Evolutionary conservation across 139 green algal genomes (phyloP), one percentile per base, ranked within the genome.

Genomic region (Coccomyxa sp.): DNA sequence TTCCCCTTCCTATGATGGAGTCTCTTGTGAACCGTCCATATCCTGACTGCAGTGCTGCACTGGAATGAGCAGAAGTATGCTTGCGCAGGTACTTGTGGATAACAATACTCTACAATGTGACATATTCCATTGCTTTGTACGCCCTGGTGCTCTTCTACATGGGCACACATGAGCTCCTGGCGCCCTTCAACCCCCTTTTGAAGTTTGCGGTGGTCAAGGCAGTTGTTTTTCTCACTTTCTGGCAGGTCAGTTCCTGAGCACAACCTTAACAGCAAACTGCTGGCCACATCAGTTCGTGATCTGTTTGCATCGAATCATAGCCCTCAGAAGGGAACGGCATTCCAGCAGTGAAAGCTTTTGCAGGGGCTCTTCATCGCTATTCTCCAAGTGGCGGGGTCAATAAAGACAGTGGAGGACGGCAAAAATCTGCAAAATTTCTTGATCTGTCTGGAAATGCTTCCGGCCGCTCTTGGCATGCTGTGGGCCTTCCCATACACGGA

Each of bases 211-310:
- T 98, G 45, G 92, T 99, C 84, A 99, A 99, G 88, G 84, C 91
- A 3, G 96, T 99, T 51, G 94, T 99, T 60, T 99, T 99, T 90
- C 83, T 99, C 27, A 98, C 95, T 7, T 99, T 98, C 86, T 99
- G 96, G 96, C 96, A 98, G 92, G 92, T 95, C 68, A 80, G 31
- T 23, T 86, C 12, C 31, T 81, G 77, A 82, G 58, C 10, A 10
- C 76, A 3, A 59, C 14, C 9, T 78, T 31, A 51, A 7, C 3
- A 51, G 38, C 38, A 51, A 3, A 11, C 38, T 51, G n/a, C 38
- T 67, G 77, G 58, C 38, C 7, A 51, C 38, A 51, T 51, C 38
- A 51, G 7, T 51, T 7, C 7, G 38, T 51, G 38, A 51, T 51
- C 38, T 51, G 38, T 51, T 51, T 51, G 38, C 38, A 51, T 51